Evolutionary conservation across 2,329 filamentous ascomycete species (phyloP).

Genomic region (Aspergillus sp.): DNA sequence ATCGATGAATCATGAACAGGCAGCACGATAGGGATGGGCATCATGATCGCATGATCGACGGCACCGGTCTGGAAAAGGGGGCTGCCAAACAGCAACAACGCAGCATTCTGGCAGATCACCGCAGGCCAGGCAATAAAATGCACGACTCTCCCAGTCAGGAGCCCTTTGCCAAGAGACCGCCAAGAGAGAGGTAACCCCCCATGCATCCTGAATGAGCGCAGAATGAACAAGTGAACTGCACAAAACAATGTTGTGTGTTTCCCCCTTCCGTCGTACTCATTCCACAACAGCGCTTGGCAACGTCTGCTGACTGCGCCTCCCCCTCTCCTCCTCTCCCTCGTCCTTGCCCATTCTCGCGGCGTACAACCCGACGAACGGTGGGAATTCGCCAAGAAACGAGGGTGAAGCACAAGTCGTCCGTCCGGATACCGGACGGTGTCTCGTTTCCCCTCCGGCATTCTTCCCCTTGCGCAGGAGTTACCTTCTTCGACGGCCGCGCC

Average conservation of each 20-base stretch:
- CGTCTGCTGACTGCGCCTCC: conserved; percentile 9
- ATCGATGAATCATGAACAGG: neutral
- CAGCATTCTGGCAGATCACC: neutral
- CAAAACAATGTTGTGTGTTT: conserved; percentile 1
- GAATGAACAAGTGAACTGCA: too few species aligned
- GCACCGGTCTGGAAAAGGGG: neutral
- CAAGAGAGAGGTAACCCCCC: conserved; percentile 11
- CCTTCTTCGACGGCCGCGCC: neutral
- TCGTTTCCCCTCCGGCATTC: neutral
- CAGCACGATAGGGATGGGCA: neutral
- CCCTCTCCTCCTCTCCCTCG: conserved; percentile 1
- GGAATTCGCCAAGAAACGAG: conserved; percentile 12
- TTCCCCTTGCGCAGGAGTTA: neutral
- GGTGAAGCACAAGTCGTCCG: neutral
- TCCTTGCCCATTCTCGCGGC: conserved; percentile 1
- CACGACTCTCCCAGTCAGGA: too few species aligned
- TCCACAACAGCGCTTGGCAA: conserved; percentile 25
- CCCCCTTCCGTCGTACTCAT: conserved; percentile 20
- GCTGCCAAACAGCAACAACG: too few species aligned
- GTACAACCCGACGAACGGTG: conserved; percentile 3
- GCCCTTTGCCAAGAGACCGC: conserved; percentile 19
- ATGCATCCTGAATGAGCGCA: too few species aligned
- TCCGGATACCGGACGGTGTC: neutral
- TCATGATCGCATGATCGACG: neutral
- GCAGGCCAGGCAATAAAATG: too few species aligned